Evolutionary conservation across 2,329 filamentous ascomycete species (phyloP), one percentile per base, ranked within the genome.

Genomic region (Dactylonectria macrodidyma): DNA sequence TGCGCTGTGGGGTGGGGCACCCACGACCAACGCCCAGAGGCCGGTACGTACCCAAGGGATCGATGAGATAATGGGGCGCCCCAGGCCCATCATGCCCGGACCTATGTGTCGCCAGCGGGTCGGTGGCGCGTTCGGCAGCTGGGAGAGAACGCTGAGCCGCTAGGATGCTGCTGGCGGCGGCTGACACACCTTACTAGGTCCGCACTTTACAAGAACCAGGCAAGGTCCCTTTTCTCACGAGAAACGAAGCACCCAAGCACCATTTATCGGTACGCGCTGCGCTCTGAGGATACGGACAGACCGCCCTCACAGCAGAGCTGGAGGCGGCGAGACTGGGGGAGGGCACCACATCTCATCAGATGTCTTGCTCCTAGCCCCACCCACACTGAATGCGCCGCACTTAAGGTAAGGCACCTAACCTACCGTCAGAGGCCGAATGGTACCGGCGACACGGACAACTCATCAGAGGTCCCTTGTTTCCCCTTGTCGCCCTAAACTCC

Each of bases 101-200:
- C 26, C 26, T 30, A 19, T 19, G 50, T 64, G 51, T 59, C 41
- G 54, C 44, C 59, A 62, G 65, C 59, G 67, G 72, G 62, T 68
- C 71, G 71, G 67, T 76, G 71, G 73, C 74, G 72, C 66, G 70
- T 75, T 75, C 72, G 69, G 73, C 73, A 76, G 61, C 73, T 73
- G 71, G 71, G 58, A 58, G 64, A 61, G 56, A 56, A 62, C 56
- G 54, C 73, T 73, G 67, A 75, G 71, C 68, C 73, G 67, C 73
- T 68, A 62, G 66, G 56, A 48, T 55, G 26, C 63, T 64, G 63
- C 63, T 64, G 63, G 59, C 44, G 59, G 38, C 59, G 60, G 59
- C 64, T 73, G 63, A 72, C 70, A 68, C 62, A 69, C 56, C 26
- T 30, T 4, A 30, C 26, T 30, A 59, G 48, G 48, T 51, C 47